Conservation (phyloP, 164 flowering plant genomes). For the Magnolia sinica region DNA sequence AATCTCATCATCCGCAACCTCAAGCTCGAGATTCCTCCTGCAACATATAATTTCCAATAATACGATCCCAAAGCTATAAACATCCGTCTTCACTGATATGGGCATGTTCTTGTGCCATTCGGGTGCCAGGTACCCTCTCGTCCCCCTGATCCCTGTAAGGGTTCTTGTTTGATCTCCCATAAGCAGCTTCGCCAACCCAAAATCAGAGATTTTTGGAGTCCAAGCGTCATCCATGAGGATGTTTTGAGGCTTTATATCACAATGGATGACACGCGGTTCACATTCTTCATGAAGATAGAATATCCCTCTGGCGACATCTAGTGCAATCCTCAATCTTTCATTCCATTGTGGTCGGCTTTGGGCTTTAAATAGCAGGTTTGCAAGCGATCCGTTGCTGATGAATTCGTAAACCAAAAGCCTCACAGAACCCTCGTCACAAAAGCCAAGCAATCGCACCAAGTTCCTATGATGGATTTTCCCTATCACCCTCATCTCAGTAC, state of each 20-base stretch:
- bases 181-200: constrained; percentile 25
- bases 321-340: constrained; percentile 15
- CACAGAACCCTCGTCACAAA: constrained; percentile 10
- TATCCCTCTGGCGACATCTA: constrained; percentile 20
- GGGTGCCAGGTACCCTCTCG: constrained; percentile 22
- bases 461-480: constrained; percentile 26
- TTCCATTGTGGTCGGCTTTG: constrained; percentile 17
- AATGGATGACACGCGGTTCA: constrained; percentile 17
- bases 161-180: constrained; percentile 14
- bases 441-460: constrained; percentile 19
- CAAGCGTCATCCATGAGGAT: constrained; percentile 17
- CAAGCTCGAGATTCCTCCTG: constrained; percentile 7
- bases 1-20: constrained; percentile 15
- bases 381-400: constrained; percentile 18
- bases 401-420: constrained; percentile 22
- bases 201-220: constrained; percentile 23
- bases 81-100: constrained; percentile 31
- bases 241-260: constrained; percentile 25
- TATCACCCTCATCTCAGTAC: constrained; percentile 13
- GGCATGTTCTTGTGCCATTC: constrained; percentile 23
- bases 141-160: constrained; percentile 12
- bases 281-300: constrained; percentile 21
- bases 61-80: constrained; percentile 38
- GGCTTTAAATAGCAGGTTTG: constrained; percentile 11
- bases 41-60: constrained; percentile 26